Conservation (phyloP, 2,329 filamentous ascomycete genomes). For the Coniochaeta prunicola region DNA sequence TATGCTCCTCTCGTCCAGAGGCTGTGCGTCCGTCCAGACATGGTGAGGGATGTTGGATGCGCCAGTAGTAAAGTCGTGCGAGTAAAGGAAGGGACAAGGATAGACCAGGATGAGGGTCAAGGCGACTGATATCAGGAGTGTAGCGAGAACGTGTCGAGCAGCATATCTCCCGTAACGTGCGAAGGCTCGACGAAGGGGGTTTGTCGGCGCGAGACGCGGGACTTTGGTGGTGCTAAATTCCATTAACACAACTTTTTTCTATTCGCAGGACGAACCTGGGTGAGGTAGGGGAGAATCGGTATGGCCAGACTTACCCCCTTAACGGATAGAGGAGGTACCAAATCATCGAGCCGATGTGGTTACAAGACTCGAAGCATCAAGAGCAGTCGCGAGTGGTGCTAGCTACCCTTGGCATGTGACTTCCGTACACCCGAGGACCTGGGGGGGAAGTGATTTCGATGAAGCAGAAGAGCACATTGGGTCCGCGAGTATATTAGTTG, state of each 20-base stretch:
- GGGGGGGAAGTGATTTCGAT: background rate
- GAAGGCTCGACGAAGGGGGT: slow-evolving; percentile 59
- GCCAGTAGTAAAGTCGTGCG: slow-evolving; percentile 62
- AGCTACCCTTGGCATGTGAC: background rate
- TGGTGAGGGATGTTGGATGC: slow-evolving; percentile 68
- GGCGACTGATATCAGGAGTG: slow-evolving; percentile 67
- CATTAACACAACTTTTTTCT: slow-evolving; percentile 8
- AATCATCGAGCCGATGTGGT: slow-evolving; percentile 45
- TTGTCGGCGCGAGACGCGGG: slow-evolving; percentile 54
- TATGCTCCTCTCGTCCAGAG: slow-evolving; percentile 43
- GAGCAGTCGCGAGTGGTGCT: background rate
- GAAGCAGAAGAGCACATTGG: background rate
- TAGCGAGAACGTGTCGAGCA: slow-evolving; percentile 65
- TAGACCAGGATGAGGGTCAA: slow-evolving; percentile 65
- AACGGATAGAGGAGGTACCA: slow-evolving; percentile 74
- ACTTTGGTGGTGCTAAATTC: slow-evolving; percentile 62
- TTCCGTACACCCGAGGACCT: background rate
- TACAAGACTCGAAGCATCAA: background rate
- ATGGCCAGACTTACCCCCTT: slow-evolving; percentile 53
- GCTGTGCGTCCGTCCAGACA: slow-evolving; percentile 71
- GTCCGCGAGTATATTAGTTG: background rate
- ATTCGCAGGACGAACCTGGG: background rate
- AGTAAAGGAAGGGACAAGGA: slow-evolving; percentile 68
- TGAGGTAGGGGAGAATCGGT: slow-evolving; percentile 4
- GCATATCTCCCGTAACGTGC: slow-evolving; percentile 63